Conservation (phyloP, 2,329 filamentous ascomycete species). For the Neofusicoccum cordaticola region DNA sequence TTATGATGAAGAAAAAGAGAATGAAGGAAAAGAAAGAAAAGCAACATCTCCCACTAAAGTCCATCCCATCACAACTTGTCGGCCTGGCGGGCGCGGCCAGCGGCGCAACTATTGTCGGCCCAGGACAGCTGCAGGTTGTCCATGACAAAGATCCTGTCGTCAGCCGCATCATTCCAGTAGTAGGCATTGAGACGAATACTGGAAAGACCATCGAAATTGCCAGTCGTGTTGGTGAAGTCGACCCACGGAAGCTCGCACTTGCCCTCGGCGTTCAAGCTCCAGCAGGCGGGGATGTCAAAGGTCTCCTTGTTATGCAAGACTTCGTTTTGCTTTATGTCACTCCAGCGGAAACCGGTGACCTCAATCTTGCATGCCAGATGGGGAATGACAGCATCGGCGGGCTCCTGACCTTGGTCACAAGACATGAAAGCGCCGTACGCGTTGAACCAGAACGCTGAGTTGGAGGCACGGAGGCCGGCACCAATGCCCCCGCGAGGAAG, state of each 20-base stretch:
- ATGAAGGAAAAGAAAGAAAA: background rate
- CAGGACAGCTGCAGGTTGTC: conserved; percentile 50
- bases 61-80: background rate
- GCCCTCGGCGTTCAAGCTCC: conserved; percentile 25
- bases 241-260: conserved; percentile 44
- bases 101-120: conserved; percentile 50
- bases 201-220: conserved; percentile 40
- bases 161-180: conserved; percentile 32
- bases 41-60: background rate
- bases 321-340: conserved; percentile 32
- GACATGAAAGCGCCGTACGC: conserved; percentile 47
- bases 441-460: conserved; percentile 52
- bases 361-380: conserved; percentile 41
- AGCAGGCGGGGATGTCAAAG: conserved; percentile 33
- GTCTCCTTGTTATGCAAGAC: background rate
- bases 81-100: conserved; percentile 38
- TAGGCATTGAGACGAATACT: conserved; percentile 50
- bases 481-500: conserved; percentile 47
- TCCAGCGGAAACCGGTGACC: conserved; percentile 47
- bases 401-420: conserved; percentile 41
- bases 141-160: conserved; percentile 46
- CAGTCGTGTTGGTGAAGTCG: conserved; percentile 38
- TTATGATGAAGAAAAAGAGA: too few species aligned
- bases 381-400: conserved; percentile 20
- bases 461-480: conserved; percentile 42